These are phyloP conservation scores for Seiridium cupressi DNA, from an alignment of 2,329 filamentous ascomycete species.

Conservation along the genomic window DNA sequence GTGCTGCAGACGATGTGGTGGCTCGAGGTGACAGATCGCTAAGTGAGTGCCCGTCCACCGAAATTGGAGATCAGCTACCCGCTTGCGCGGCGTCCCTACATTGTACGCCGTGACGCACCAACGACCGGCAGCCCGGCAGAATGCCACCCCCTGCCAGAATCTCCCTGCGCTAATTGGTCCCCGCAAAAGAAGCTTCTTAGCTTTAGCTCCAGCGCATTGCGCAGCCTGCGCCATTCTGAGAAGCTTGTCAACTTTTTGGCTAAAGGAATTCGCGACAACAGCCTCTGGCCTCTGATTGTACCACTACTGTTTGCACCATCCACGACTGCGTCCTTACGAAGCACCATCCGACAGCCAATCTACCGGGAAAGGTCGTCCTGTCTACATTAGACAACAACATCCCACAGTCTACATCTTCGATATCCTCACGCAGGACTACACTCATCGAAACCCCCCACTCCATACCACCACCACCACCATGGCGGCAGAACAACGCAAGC, in stretches of 20 bases:
- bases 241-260: background rate
- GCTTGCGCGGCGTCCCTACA: background rate
- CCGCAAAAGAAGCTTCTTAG: constrained; percentile 8
- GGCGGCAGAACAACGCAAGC: constrained; percentile 96
- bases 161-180: constrained; percentile 3
- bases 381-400: too few relatives aligned
- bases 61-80: background rate
- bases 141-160: background rate
- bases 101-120: background rate
- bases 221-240: background rate
- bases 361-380: too few relatives aligned
- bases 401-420: too few relatives aligned
- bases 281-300: background rate
- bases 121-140: background rate
- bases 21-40: background rate
- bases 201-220: background rate
- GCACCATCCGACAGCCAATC: too few relatives aligned
- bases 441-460: background rate
- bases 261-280: background rate
- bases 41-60: background rate
- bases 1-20: background rate
- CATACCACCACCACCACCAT: constrained; percentile 44
- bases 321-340: too few relatives aligned
- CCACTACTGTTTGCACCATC: background rate
- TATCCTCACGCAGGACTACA: background rate